Evolutionary conservation across 2,329 filamentous ascomycete genomes (phyloP).

Genomic region (Scedosporium aurantiacum): DNA sequence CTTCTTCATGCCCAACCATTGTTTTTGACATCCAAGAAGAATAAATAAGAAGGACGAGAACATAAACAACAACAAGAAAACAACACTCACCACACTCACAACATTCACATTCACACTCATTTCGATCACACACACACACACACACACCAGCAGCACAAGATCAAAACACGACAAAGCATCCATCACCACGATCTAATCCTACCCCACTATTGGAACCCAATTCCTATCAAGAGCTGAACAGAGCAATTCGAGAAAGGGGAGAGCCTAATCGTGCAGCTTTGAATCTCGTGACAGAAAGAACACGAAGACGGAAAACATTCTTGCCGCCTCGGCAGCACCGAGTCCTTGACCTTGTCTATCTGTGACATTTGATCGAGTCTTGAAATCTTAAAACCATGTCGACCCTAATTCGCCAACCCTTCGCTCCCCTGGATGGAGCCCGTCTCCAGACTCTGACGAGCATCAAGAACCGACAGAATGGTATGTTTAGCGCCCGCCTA

Average conservation of each 20-base stretch:
- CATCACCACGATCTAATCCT: background rate
- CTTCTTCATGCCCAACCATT: background rate
- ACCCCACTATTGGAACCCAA: background rate
- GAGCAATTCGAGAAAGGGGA: background rate
- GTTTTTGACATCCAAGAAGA: background rate
- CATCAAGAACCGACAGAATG: constrained; percentile 68
- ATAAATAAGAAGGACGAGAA: background rate
- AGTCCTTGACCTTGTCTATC: background rate
- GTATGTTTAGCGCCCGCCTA: constrained; percentile 30
- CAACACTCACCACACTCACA: too few species aligned
- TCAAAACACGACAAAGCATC: background rate
- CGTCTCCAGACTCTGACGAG: constrained; percentile 63
- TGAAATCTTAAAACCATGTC: constrained; percentile 30
- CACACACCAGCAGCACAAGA: background rate
- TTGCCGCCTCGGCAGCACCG: background rate
- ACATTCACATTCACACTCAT: background rate
- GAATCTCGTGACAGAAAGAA: background rate
- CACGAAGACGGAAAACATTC: background rate
- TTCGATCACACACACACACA: background rate
- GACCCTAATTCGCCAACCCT: constrained; percentile 55
- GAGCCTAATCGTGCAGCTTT: background rate
- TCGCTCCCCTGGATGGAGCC: constrained; percentile 58
- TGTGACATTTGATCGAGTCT: background rate
- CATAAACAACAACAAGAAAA: background rate
- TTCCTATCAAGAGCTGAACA: background rate